Base-by-base conservation (phyloP, 2,329 filamentous ascomycete species). In the Cordyceps tenuipes region DNA sequence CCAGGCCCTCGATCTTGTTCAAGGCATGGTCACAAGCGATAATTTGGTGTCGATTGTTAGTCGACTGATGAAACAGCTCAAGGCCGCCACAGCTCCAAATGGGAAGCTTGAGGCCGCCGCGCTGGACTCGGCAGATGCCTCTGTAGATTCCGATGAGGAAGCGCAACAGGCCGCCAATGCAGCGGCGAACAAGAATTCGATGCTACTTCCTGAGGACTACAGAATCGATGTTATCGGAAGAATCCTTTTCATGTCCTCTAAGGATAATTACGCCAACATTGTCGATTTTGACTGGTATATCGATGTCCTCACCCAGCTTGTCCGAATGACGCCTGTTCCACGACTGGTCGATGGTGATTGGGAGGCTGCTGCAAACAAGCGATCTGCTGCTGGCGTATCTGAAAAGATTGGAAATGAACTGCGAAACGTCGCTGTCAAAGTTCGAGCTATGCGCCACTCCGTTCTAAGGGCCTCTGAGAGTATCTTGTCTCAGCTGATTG, bases 221-320 rank as follows among this genome's bases (percentile, higher is more conserved):
- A 87, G 87, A 56, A 77, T 86, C 43, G 90, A 90, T 66, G 90
- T 97, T 21, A 90, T 97, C 57, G 82, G 82, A 60, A 84, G 89
- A 62, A 91, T 97, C 62, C 72, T 97, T 12, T 85, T 87, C 62
- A 96, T 99, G 85, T 97, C 93, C 71, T 90, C 91, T 9, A 85
- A 86, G 64, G 88, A 92, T 64, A 96, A 91, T 63, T 99, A 97
- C 71, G 82, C 83, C 44, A 90, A 91, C 68, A 79, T 99, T 52
- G 77, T 82, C 57, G 93, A 99, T 70, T 99, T 99, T 71, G 93
- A 97, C 66, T 99, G 94, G 94, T 97, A 97, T 71, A 88, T 97
- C 65, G 90, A 94, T 65, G 84, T 96, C 31, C 77, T 99, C 34
- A 88, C 90, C 5, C 91, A 96, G 69, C 81, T 99, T 15, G 85